Evolutionary conservation across 805 yeast genomes (phyloP), one percentile per base, ranked within the genome.

Genomic region (Hanseniaspora lachancei): DNA sequence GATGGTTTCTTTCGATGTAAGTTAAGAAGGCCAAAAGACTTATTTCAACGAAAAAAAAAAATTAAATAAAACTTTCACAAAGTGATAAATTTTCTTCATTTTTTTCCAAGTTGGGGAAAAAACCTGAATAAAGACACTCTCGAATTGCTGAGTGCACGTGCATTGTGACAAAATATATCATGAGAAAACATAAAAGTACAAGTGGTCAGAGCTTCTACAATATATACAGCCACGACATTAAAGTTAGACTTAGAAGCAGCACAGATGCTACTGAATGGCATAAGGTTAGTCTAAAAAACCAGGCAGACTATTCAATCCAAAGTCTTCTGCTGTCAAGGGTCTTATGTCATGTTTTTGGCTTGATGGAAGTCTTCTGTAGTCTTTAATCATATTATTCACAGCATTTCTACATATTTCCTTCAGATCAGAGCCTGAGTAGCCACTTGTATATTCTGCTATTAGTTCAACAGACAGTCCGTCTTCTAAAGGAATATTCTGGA

Each of bases 401-500:
- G 98, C 98, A 63, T 87, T 95, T 56, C 98, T 78, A 65, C 96
- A 88, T 49, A 86, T 70, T 65, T 93, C 98, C 63, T 86, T 83
- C 65, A 93, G 74, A 63, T 91, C 98, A 2, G 95, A 85, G 2
- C 98, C 98, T 60, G 95, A 85, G 64, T 80, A 72, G 1, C 93
- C 95, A 12, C 75, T 77, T 0, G 96, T 86, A 48, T 75, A 68
- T 10, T 66, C 63, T 13, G 85, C 89, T 18, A 93, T 72, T 3
- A 70, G 67, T 29, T 79, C 76, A 49, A 84, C 63, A 59, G 84
- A 82, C 62, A 89, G 86, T 13, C 71, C 73, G 0, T 67, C 62
- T 0, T 84, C 89, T 5, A 85, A 64, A 42, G 75, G 72, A 3
- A 93, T 81, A 43, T 79, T 89, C 42, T 76, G 72, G 52, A 91